Conservation (phyloP, 2,329 filamentous ascomycete genomes). For the Apiospora arundinis region DNA sequence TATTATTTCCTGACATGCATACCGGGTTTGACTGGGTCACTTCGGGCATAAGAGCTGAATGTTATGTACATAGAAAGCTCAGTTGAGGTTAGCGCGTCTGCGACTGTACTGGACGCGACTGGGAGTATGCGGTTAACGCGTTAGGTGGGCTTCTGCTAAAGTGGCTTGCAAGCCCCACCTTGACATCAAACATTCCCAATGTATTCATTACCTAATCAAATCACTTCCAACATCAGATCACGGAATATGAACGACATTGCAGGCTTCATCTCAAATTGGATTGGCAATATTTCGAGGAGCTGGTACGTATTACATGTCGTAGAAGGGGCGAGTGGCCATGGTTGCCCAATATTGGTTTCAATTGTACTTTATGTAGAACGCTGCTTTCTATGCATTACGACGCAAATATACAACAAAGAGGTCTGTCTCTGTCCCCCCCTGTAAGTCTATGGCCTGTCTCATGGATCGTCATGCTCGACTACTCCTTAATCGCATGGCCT, state of each 20-base stretch:
- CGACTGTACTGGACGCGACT: neutral
- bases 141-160: neutral
- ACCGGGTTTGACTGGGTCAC: neutral
- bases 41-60: neutral
- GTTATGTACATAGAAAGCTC: slow-evolving; percentile 6
- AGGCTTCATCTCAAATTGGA: neutral
- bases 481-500: neutral
- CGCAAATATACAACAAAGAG: slow-evolving; percentile 5
- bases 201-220: neutral
- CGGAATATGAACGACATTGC: neutral
- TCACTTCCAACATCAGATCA: neutral
- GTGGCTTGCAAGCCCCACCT: neutral
- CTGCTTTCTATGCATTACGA: slow-evolving; percentile 10
- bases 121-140: slow-evolving; percentile 11
- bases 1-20: neutral
- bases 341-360: neutral
- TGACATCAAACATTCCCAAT: neutral
- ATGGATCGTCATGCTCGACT: neutral
- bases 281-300: neutral
- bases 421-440: neutral
- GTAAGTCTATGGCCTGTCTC: neutral
- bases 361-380: neutral
- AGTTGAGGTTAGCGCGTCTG: slow-evolving; percentile 16
- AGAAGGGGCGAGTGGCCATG: neutral
- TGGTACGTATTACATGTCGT: neutral